A percentile compares a stretch with the other conserved stretches of the same genome.
phyloP scores from a whole-genome alignment of 164 flowering plant genomes.

The Magnolia changhungtana region DNA sequence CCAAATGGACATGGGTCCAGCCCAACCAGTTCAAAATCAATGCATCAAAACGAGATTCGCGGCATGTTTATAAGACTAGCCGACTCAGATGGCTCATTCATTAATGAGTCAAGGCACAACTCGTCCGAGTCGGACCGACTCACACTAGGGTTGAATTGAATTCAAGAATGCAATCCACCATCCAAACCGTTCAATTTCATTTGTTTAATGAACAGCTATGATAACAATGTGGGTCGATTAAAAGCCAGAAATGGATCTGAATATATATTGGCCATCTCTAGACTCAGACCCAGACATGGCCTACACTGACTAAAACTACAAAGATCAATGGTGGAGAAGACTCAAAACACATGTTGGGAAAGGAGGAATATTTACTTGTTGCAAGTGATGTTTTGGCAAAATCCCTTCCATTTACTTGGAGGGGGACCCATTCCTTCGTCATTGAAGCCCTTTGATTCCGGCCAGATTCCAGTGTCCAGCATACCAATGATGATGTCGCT shows the following conservation, averaged over 20 bases:
- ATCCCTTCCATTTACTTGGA: conserved; percentile 48
- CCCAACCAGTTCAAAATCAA: not conserved
- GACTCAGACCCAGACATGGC: too few species aligned
- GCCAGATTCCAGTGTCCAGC: conserved; percentile 57
- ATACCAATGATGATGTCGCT: conserved; percentile 51
- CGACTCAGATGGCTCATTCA: not conserved
- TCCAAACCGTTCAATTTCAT: too few species aligned
- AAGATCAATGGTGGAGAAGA: not conserved
- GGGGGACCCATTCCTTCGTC: conserved; percentile 46
- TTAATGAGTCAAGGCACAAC: not conserved
- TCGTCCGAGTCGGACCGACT: not conserved
- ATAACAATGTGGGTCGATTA: not conserved
- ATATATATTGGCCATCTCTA: too few species aligned
- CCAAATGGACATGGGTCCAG: not conserved
- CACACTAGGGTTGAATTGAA: too few species aligned
- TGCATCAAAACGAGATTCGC: too few species aligned
- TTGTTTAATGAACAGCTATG: not conserved
- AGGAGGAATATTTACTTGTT: conserved; percentile 39
- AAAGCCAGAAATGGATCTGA: not conserved
- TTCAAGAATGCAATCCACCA: too few species aligned
- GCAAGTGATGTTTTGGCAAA: conserved; percentile 51
- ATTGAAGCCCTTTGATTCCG: conserved; percentile 47
- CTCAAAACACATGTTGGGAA: not conserved
- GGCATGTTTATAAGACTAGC: too few species aligned
- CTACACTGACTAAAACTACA: too few species aligned